A percentile compares a stretch with the other conserved stretches of the same genome.
phyloP scores from a whole-genome alignment of 176 grass and related monocot genomes.

The Eleusine coracana region DNA sequence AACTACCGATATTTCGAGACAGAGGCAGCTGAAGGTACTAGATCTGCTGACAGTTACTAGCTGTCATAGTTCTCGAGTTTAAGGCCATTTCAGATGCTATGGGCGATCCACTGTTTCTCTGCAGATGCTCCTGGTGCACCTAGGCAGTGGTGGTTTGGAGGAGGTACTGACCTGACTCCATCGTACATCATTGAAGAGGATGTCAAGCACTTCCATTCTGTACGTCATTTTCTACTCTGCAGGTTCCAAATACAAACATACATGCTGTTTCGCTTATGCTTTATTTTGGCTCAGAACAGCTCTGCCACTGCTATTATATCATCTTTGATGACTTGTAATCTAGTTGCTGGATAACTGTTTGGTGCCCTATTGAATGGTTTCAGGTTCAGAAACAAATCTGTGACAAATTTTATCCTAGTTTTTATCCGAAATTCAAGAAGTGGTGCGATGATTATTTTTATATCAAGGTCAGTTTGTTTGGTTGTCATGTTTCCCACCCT shows the following conservation, averaged over 20 bases:
- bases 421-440: constrained; percentile 97
- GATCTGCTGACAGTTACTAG: neutral
- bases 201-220: constrained; percentile 93
- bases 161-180: constrained; percentile 96
- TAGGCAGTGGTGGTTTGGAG: constrained; percentile 98
- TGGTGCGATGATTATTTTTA: constrained; percentile 99
- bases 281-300: neutral
- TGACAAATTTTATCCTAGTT: constrained; percentile 87
- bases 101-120: neutral
- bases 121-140: constrained; percentile 86
- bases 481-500: neutral
- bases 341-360: neutral
- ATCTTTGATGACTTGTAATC: neutral
- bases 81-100: neutral
- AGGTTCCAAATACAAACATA: neutral
- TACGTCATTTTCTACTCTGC: constrained; percentile 29
- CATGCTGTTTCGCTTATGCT: neutral
- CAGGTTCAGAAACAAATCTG: constrained; percentile 89
- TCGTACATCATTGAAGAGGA: constrained; percentile 96
- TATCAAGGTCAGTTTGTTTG: constrained; percentile 70
- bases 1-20: constrained; percentile 98
- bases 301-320: neutral
- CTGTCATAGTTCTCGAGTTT: neutral
- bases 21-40: constrained; percentile 73
- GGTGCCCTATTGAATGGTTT: constrained; percentile 33